Conservation (phyloP, 177 flowering plant genomes). For the Vitis hybrid region DNA sequence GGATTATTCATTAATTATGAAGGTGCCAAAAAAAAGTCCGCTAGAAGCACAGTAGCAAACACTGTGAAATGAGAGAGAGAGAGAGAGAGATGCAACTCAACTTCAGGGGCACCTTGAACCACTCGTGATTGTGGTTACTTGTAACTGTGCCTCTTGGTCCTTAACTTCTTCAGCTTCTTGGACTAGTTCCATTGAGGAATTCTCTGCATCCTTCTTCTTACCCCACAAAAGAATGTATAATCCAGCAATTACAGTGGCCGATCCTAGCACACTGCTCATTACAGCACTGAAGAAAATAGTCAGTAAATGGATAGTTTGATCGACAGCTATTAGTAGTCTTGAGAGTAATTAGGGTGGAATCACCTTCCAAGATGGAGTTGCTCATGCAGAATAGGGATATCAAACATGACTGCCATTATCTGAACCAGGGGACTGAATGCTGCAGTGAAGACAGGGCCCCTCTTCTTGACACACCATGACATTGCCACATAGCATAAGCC, state of each 20-base stretch:
- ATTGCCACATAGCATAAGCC: conserved; percentile 67
- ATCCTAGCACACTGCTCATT: conserved; percentile 58
- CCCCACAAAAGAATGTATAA: conserved; percentile 76
- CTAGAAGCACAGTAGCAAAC: background rate
- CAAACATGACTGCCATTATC: conserved; percentile 65
- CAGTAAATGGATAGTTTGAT: background rate
- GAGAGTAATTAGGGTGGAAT: background rate
- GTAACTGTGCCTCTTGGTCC: conserved; percentile 29
- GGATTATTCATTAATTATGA: background rate
- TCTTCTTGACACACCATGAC: conserved; percentile 81
- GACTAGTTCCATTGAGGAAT: conserved; percentile 11
- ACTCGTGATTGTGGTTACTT: conserved; percentile 19
- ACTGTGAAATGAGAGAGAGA: background rate
- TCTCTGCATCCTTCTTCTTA: conserved; percentile 50
- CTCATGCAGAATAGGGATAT: conserved; percentile 47
- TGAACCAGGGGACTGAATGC: conserved; percentile 81
- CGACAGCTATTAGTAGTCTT: background rate
- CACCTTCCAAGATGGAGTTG: conserved; percentile 76
- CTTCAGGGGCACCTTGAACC: conserved; percentile 14
- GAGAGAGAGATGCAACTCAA: background rate
- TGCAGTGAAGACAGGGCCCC: conserved; percentile 85
- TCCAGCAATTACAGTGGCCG: conserved; percentile 52
- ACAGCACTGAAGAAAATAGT: conserved; percentile 3
- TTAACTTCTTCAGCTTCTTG: conserved; percentile 30
- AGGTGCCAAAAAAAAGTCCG: background rate